Conservation (phyloP, 1,284 basidiomycete genomes). For the Puccinia polysora region DNA sequence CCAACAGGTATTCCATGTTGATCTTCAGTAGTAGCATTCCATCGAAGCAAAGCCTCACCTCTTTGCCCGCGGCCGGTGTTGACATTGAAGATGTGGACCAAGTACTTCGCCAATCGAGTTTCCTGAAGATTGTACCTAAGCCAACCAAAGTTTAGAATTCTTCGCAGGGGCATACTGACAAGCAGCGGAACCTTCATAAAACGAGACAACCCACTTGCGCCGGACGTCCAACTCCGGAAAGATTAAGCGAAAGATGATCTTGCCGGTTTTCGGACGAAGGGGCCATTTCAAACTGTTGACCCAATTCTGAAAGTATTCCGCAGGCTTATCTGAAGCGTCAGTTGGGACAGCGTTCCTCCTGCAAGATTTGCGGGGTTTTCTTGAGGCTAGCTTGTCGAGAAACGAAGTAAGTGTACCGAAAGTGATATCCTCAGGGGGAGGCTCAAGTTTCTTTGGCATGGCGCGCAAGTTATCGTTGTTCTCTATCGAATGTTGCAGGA, state of each 20-base stretch:
- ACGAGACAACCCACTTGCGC: conserved; percentile 55
- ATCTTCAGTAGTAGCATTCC: conserved; percentile 55
- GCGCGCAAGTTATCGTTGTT: too few species aligned
- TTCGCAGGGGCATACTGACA: background rate
- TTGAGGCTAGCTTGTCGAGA: background rate
- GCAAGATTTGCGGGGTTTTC: background rate
- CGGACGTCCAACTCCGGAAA: conserved; percentile 71
- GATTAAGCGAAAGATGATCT: conserved; percentile 64
- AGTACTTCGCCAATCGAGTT: conserved; percentile 59
- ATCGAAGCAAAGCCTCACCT: conserved; percentile 56
- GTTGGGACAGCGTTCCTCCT: background rate
- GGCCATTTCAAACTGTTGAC: background rate
- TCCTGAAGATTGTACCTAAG: conserved; percentile 66
- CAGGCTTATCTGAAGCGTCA: background rate
- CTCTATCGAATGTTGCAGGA: too few species aligned
- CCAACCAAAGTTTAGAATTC: background rate
- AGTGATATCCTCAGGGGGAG: background rate
- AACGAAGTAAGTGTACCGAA: background rate
- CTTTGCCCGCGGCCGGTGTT: conserved; percentile 48
- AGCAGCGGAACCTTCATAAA: background rate
- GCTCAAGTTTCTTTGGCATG: background rate
- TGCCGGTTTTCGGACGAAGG: conserved; percentile 47
- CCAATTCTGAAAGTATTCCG: conserved; percentile 16
- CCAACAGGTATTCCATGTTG: conserved; percentile 51
- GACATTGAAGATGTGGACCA: conserved; percentile 60